These are phyloP conservation scores for Beauveria bassiana DNA, from an alignment of 2,329 filamentous ascomycete genomes.

Conservation along the genomic window DNA sequence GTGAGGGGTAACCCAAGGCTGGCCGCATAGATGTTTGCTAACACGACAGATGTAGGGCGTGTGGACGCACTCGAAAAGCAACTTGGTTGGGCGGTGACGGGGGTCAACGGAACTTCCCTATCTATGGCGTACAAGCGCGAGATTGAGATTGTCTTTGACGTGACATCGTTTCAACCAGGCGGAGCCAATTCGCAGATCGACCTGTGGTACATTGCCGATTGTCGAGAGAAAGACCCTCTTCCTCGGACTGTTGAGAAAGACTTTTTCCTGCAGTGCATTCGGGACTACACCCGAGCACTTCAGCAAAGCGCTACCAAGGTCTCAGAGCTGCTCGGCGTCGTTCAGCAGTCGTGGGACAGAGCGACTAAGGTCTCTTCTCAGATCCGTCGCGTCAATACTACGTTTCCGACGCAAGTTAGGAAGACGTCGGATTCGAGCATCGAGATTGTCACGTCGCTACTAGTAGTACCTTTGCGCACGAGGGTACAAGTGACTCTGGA, in stretches of 20 bases:
- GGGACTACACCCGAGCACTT: conserved; percentile 57
- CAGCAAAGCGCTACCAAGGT: conserved; percentile 50
- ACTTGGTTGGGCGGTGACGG: conserved; percentile 65
- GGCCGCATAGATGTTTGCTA: conserved; percentile 21
- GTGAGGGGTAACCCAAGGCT: conserved; percentile 32
- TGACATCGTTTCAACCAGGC: conserved; percentile 47
- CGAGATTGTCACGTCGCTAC: conserved; percentile 50
- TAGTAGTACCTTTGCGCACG: conserved; percentile 58
- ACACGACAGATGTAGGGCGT: conserved; percentile 43
- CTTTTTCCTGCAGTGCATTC: conserved; percentile 68
- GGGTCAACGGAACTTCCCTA: conserved; percentile 49
- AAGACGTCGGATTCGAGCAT: conserved; percentile 60
- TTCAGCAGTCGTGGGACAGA: conserved; percentile 59
- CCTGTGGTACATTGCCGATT: conserved; percentile 60
- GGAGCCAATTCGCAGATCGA: conserved; percentile 51
- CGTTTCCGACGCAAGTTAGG: conserved; percentile 55
- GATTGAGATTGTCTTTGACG: conserved; percentile 66
- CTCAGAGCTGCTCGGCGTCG: conserved; percentile 48
- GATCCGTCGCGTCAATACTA: conserved; percentile 53
- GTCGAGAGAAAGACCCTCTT: conserved; percentile 42
- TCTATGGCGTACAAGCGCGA: conserved; percentile 68
- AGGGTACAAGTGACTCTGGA: conserved; percentile 58
- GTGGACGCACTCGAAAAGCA: conserved; percentile 58
- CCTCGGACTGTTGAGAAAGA: conserved; percentile 59
- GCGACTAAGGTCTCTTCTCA: conserved; percentile 52